Evolutionary conservation across 2,329 filamentous ascomycete species (phyloP), one percentile per base, ranked within the genome.

Genomic region (Fusarium temperatum): DNA sequence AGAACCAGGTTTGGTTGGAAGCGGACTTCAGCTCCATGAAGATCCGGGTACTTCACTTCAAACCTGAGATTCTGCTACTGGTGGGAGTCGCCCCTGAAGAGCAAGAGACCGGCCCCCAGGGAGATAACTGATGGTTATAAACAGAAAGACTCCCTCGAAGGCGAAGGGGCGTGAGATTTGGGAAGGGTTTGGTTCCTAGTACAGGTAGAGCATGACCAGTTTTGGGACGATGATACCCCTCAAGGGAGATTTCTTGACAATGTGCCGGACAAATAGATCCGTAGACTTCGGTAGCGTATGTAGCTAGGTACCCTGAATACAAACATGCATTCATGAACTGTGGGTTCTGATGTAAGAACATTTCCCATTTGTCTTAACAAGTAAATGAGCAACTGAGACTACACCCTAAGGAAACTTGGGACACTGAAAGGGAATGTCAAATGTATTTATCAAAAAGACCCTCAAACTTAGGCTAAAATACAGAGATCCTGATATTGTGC

Each of bases 1-100:
- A 24, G 7, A 36, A 36, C n/a, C 18, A 26, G 9, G 50, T 53
- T 36, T 53, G 50, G 50, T 12, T 53, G n/a, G 50, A 53, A 36
- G 32, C 17, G n/a, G 50, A 53, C 13, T 53, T 36, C 2, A 36
- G 50, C 13, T 20, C n/a, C 1, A 53, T 53, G 50, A 53, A 53
- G 50, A 53, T 53, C 2, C 50, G n/a, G 50, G 30, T 36, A 13
- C 50, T 53, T 53, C 50, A 53, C 32, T 53, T 53, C 50, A 53
- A 26, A 32, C 50, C 50, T 9, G 50, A 53, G 5, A n/a, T 53
- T 22, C 32, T 53, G 5, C 15, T 32, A 22, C 32, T 0, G 18
- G 32, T 12, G 5, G n/a, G 12, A 53, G 30, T 26, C 17, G 0
- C n/a, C 5, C 30, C 32, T 20, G 13, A 7, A 6, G 30, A 20